phyloP scores from a whole-genome alignment of 2,329 filamentous ascomycete species.

The Dactylellina drechsleri region DNA sequence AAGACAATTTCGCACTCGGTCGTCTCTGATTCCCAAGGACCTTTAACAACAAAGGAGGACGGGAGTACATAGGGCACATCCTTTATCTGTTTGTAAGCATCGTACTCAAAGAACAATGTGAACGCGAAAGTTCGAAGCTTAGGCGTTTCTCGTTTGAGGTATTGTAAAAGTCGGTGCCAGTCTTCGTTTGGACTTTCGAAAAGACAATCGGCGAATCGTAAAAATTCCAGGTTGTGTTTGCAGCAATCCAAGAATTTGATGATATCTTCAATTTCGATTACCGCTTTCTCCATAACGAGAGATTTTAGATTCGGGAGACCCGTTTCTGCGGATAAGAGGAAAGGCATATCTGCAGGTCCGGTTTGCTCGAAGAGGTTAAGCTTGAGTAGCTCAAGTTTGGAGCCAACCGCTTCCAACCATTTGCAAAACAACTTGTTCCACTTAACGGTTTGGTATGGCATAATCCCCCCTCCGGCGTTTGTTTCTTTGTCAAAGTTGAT shows the following conservation, averaged over 20 bases:
- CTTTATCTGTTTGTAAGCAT: not conserved
- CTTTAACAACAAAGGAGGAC: not conserved
- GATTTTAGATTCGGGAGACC: not conserved
- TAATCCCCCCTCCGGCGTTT: not conserved
- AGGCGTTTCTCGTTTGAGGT: not conserved
- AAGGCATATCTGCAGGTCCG: not conserved
- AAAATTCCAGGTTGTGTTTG: not conserved
- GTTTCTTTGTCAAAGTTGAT: not conserved
- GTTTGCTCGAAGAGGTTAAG: not conserved
- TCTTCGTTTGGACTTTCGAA: not conserved
- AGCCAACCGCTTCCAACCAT: not conserved
- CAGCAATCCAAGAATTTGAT: not conserved
- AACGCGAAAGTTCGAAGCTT: not conserved
- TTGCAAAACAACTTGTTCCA: not conserved
- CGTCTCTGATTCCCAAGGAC: not conserved
- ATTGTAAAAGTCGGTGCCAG: slow-evolving; percentile 6
- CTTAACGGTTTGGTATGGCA: not conserved
- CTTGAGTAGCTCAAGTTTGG: not conserved
- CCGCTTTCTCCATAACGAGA: not conserved
- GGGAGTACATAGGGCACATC: not conserved
- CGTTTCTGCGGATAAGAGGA: not conserved
- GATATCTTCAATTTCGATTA: not conserved
- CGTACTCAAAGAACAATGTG: not conserved
- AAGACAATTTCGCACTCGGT: not conserved
- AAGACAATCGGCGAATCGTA: not conserved